Evolutionary conservation across 2,329 filamentous ascomycete species (phyloP), one percentile per base, ranked within the genome.

Genomic region (Aureobasidium sp.): DNA sequence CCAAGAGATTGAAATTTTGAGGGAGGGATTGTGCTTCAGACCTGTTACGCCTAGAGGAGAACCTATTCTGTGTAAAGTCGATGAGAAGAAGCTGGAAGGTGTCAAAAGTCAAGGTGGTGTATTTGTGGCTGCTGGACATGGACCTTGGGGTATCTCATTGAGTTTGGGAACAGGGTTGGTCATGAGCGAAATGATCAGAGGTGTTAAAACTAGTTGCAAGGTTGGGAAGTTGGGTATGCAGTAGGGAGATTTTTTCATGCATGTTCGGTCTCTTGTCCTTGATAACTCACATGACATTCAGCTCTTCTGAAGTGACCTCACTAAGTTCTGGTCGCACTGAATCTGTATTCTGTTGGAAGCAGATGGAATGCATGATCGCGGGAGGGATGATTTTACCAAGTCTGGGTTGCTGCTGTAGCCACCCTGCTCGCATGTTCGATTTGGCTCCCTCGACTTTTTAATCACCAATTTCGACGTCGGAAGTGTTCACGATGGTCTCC

Each of bases 61-160:
- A 29, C 89, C 89, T 0, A 82, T 91, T 29, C 69, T 92, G 10
- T 76, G 79, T 3, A 77, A 82, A 37, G 53, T 91, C 29, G 73
- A 77, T 1, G 84, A 89, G 66, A 70, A 74, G 13, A 76, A 79
- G 47, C 77, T 90, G 3, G 69, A 68, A 13, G 74, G 76, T 0
- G 69, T 81, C 7, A 74, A 68, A 63, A 84, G 78, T 29, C 77
- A 78, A 0, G 85, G 87, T 1, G 88, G 88, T 4, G 85, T 93
- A 0, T 92, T 84, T 70, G 72, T 91, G 41, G 85, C 86, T 1
- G 79, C 86, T 4, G 89, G 89, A 0, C 89, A 92, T 76, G 89
- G 88, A 0, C 86, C 88, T 0, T 92, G 89, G 89, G 89, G 88
- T 8, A 73, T 79, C 20, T 75, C 75, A 39, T 75, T 76, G 61